phyloP scores from a whole-genome alignment of 257 asterid species.

The Lantana camara region DNA sequence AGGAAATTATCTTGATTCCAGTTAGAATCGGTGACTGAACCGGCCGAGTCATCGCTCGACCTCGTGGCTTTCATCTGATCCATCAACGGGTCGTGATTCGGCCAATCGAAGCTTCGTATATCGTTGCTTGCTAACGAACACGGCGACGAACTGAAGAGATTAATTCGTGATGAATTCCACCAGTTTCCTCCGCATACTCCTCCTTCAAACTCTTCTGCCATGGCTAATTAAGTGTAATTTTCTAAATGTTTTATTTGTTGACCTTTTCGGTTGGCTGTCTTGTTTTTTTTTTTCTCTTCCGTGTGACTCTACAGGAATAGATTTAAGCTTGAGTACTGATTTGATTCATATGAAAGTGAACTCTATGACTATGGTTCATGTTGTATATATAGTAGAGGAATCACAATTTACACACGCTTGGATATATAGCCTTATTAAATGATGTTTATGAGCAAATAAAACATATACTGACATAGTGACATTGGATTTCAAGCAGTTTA shows the following conservation, averaged over 20 bases:
- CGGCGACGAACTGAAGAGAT: constrained; percentile 53
- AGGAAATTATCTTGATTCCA: constrained; percentile 55
- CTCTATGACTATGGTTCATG: constrained; percentile 7
- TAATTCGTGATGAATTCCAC: constrained; percentile 66
- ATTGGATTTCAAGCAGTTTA: too few relatives aligned
- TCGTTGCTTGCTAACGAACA: constrained; percentile 51
- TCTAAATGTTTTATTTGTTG: background rate
- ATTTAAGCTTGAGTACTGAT: constrained; percentile 10
- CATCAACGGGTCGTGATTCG: constrained; percentile 26
- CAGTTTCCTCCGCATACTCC: constrained; percentile 65
- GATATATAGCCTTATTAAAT: too few relatives aligned
- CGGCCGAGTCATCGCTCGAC: constrained; percentile 50
- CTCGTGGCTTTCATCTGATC: constrained; percentile 38
- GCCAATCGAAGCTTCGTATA: constrained; percentile 51
- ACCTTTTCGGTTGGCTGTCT: background rate
- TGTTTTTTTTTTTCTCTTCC: background rate
- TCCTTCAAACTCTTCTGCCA: constrained; percentile 67
- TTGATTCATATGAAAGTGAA: constrained; percentile 41
- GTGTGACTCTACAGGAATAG: constrained; percentile 13
- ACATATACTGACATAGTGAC: too few relatives aligned
- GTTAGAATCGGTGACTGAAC: constrained; percentile 31
- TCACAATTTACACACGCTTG: too few relatives aligned
- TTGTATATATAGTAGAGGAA: constrained; percentile 14
- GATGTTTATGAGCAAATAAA: too few relatives aligned
- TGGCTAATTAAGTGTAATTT: background rate